Evolutionary conservation across 192 early-diverging fungal genomes (phyloP), one percentile per base, ranked within the genome.

Genomic region (Coemansia sp.): DNA sequence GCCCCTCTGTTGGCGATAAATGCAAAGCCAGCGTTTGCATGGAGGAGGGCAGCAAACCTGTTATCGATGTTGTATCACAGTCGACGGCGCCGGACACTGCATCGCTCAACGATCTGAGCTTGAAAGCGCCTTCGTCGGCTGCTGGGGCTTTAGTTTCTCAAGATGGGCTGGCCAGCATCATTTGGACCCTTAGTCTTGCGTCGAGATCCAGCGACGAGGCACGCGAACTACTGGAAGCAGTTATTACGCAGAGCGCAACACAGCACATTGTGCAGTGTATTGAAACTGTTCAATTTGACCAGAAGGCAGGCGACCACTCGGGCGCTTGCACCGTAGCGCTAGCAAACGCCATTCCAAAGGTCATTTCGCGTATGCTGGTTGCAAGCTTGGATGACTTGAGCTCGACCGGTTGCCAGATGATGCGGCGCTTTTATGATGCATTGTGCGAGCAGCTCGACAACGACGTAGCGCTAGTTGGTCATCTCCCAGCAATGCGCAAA

Each of bases 111-210:
- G 71, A 62, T 9, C 52, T 71, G 9, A 56, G 65, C 7, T 23
- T 59, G 1, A 40, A 44, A 11, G 62, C 6, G 25, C 25, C 21
- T 20, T 57, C 34, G 17, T 19, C 22, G 7, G 50, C 10, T 3
- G 19, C 47, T 19, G 28, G 31, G 31, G 36, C 61, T 15, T 57
- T 52, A 8, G 40, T 58, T 22, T 31, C 66, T 5, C 64, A 58
- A 9, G 36, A 49, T 9, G 72, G 72, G 5, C 60, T 74, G 11
- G 53, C 71, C 50, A 51, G 56, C 15, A 49, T 71, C 3, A 67
- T 80, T 19, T 80, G 77, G 77, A 66, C 77, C 1, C 65, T 80
- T 15, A 71, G 77, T n/a, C 62, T 80, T 10, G 77, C 77, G 5
- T 56, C 64, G 14, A 42, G 65, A 4, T 51, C 58, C 11, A 74